A percentile compares a stretch with the other conserved stretches of the same genome.
Evolutionary conservation across 495 filamentous ascomycete species (phyloP).

Genomic region (Chlorociboria aeruginascens): DNA sequence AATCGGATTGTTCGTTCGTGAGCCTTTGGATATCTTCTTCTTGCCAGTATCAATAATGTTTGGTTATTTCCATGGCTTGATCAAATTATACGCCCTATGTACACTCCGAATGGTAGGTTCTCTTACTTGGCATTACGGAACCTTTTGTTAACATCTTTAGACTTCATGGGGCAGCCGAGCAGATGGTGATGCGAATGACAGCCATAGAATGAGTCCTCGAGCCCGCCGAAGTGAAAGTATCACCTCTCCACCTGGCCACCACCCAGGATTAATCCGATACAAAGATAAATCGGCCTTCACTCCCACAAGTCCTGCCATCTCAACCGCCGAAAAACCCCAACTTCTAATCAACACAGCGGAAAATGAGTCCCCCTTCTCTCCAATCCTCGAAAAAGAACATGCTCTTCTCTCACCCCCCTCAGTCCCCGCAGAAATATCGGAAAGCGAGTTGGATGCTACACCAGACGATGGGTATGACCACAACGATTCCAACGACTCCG

Average conservation of each 20-base stretch:
- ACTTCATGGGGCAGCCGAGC: conserved; percentile 61
- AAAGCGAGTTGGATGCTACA: conserved; percentile 4
- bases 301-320: neutral
- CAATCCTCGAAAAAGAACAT: neutral
- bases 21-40: conserved; percentile 55
- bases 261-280: conserved; percentile 17
- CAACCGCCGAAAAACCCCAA: neutral
- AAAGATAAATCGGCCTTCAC: conserved; percentile 13
- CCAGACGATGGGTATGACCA: conserved; percentile 9
- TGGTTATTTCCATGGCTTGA: conserved; percentile 63
- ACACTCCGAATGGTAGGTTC: conserved; percentile 56
- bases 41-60: conserved; percentile 67
- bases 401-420: neutral
- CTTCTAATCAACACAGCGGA: neutral
- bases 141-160: conserved; percentile 22
- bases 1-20: conserved; percentile 56
- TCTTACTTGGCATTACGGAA: neutral
- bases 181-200: conserved; percentile 52
- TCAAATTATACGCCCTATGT: conserved; percentile 63
- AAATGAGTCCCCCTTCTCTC: too few relatives aligned
- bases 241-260: conserved; percentile 27
- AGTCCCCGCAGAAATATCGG: neutral
- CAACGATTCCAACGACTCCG: conserved; percentile 8
- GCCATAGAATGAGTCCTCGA: conserved; percentile 38
- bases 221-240: conserved; percentile 35